Percentiles rank a stretch among this genome's conserved stretches.
Conservation (phyloP, 2,329 filamentous ascomycete genomes). For the Xylaria sp. region DNA sequence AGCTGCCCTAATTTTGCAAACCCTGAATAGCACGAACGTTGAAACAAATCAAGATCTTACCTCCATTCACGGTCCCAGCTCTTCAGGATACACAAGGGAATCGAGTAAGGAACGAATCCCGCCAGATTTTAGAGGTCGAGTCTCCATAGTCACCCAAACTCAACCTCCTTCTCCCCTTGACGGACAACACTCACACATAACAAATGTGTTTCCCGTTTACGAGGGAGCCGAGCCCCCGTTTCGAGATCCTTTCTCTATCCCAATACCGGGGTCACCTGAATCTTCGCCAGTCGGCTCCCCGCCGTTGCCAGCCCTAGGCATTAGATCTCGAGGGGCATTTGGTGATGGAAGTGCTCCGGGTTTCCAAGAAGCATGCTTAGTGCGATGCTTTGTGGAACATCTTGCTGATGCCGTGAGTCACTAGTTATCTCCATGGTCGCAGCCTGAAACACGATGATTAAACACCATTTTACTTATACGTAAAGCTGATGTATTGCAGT, state of each 20-base stretch:
- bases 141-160: background rate
- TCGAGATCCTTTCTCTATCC: background rate
- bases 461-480: background rate
- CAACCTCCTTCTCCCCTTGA: background rate
- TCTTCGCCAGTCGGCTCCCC: background rate
- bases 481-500: background rate
- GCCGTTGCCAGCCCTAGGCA: background rate
- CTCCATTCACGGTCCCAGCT: background rate
- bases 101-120: background rate
- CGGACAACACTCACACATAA: background rate
- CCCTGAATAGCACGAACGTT: background rate
- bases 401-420: slow-evolving; percentile 17
- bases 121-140: background rate
- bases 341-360: background rate
- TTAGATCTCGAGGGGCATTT: background rate
- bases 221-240: background rate
- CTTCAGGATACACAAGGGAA: background rate
- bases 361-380: slow-evolving; percentile 16
- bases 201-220: background rate
- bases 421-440: background rate
- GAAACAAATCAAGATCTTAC: background rate
- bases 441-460: background rate
- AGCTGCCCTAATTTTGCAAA: background rate
- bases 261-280: background rate
- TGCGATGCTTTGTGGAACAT: slow-evolving; percentile 9